Evolutionary conservation across 768 basidiomycete species (phyloP), one percentile per base, ranked within the genome.

Genomic region (Mycena haematopus): DNA sequence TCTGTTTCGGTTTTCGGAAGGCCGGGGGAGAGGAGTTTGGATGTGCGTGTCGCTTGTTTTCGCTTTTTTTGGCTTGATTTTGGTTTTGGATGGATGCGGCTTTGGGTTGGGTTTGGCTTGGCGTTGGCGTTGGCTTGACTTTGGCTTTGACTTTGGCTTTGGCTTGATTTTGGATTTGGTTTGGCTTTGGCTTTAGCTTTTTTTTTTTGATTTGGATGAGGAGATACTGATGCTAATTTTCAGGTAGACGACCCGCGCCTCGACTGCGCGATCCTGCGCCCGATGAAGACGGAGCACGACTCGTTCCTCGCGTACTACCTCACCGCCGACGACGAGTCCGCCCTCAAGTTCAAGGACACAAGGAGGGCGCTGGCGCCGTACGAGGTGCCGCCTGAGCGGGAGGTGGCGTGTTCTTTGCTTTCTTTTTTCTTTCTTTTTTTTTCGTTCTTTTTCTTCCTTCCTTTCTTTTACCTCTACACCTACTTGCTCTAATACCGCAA

Each of bases 271-370:
- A 90, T 94, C 62, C 77, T 95, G 56, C 85, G 93, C 27, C 92
- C 93, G 1, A 92, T 93, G 90, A 90, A 91, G 72, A 88, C 90
- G 3, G 93, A 94, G 51, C 90, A 92, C 24, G 92, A 94, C 70
- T 91, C 92, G 47, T 94, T 94, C 84, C 76, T 95, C 58, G 87
- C 92, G 13, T 94, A 92, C 70, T 93, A 93, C 65, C 85, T 94
- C 29, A 89, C 92, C 2, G 81, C 85, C 69, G 87, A 90, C 33
- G 92, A 94, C 71, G 87, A 86, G 15, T 80, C 85, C 10, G 91
- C 92, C 1, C 57, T 84, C 19, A 74, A 79, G 63, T 88, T 92
- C 77, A 92, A 92, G 72, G 78, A 83, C 27, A 78, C 79, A 19
- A 83, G 90, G 27, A 75, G 72, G 38, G 71, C 69, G 10, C 67